Conservation (phyloP, 331 rosid genomes). For the Acacia concinna region DNA sequence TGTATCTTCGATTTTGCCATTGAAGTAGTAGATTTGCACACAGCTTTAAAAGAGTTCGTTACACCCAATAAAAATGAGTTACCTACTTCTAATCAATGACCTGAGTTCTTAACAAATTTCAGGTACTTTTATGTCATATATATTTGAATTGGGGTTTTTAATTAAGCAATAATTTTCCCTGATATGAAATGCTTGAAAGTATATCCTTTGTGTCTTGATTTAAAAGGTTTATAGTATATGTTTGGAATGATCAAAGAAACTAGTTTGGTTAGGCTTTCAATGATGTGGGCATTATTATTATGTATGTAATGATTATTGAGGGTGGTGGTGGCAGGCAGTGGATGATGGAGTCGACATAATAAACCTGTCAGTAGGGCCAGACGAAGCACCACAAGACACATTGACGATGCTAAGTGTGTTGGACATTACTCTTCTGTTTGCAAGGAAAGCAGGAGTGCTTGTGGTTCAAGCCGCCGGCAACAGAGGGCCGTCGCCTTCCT, state of each 20-base stretch:
- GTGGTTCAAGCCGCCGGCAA: slow-evolving; percentile 89
- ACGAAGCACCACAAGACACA: slow-evolving; percentile 56
- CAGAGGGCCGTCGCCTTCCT: slow-evolving; percentile 66
- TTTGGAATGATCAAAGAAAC: background rate
- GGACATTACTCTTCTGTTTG: slow-evolving; percentile 66
- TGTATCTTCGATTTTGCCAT: no score
- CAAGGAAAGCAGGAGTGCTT: slow-evolving; percentile 73
- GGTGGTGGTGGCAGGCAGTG: slow-evolving; percentile 47
- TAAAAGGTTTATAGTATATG: background rate
- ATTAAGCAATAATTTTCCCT: background rate
- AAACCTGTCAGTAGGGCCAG: slow-evolving; percentile 75
- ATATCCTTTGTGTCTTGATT: background rate
- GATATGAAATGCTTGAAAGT: background rate
- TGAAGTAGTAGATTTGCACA: no score
- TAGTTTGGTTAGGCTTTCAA: background rate
- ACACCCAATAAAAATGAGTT: background rate
- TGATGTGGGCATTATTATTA: background rate
- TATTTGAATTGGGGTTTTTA: background rate
- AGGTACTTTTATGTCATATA: no score
- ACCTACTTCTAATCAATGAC: no score
- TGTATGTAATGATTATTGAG: background rate
- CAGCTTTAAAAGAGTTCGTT: no score
- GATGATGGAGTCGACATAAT: slow-evolving; percentile 83
- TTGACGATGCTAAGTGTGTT: slow-evolving; percentile 57
- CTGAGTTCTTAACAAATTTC: no score